Conservation (phyloP, 2,329 filamentous ascomycete genomes). For the Phialocephala subalpina region DNA sequence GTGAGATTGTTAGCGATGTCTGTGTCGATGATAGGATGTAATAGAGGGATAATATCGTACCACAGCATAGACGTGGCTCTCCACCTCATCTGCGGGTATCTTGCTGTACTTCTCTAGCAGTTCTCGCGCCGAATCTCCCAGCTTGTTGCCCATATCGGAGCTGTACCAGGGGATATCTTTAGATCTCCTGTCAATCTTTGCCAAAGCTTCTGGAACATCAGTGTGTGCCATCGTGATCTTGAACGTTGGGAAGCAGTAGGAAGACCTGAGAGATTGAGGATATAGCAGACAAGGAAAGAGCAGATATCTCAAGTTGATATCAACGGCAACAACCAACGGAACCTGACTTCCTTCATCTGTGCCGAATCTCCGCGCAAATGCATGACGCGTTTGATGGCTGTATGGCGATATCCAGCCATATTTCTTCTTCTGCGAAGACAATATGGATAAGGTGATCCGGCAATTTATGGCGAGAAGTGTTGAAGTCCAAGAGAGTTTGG, state of each 20-base stretch:
- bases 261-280: neutral
- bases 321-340: neutral
- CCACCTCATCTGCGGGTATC: conserved; percentile 26
- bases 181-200: conserved; percentile 11
- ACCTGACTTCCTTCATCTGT: neutral
- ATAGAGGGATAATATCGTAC: neutral
- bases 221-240: conserved; percentile 15
- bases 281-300: neutral
- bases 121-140: conserved; percentile 22
- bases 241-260: neutral
- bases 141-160: conserved; percentile 23
- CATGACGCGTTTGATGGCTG: neutral
- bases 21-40: neutral
- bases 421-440: neutral
- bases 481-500: neutral
- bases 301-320: neutral
- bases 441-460: neutral
- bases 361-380: neutral
- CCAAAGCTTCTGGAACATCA: conserved; percentile 8
- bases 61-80: conserved; percentile 23
- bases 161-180: conserved; percentile 31
- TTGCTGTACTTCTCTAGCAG: conserved; percentile 30
- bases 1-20: neutral
- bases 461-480: neutral
- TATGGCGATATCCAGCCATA: neutral